Conservation (phyloP, 495 filamentous ascomycete genomes). For the Penicillium simplicissimum region DNA sequence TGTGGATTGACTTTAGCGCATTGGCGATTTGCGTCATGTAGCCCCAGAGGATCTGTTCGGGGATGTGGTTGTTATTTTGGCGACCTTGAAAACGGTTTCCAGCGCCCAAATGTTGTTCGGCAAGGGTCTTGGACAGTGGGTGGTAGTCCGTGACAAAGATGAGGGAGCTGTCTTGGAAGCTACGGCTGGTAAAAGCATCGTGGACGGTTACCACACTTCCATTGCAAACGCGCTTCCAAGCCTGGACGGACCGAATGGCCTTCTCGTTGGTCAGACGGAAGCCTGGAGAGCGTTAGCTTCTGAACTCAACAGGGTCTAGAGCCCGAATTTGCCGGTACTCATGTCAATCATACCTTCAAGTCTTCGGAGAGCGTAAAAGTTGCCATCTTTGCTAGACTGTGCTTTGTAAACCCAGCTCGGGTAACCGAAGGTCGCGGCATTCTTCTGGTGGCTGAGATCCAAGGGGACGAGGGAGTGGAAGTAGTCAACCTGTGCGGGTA, state of each 20-base stretch:
- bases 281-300: slow-evolving; percentile 41
- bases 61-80: slow-evolving; percentile 52
- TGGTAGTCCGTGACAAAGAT: slow-evolving; percentile 94
- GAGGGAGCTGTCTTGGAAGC: slow-evolving; percentile 91
- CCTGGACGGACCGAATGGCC: slow-evolving; percentile 78
- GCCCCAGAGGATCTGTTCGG: slow-evolving; percentile 82
- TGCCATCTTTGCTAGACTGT: slow-evolving; percentile 81
- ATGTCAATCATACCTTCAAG: slow-evolving; percentile 64
- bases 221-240: slow-evolving; percentile 87
- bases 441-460: slow-evolving; percentile 78
- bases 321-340: background rate
- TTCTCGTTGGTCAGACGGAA: slow-evolving; percentile 85
- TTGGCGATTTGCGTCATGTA: slow-evolving; percentile 93
- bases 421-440: slow-evolving; percentile 74
- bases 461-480: slow-evolving; percentile 92
- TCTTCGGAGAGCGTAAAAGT: slow-evolving; percentile 78
- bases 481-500: slow-evolving; percentile 74
- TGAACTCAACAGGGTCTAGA: background rate
- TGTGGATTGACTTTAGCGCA: slow-evolving; percentile 83
- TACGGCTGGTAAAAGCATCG: slow-evolving; percentile 89
- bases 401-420: slow-evolving; percentile 95
- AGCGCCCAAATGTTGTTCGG: slow-evolving; percentile 74
- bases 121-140: slow-evolving; percentile 84
- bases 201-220: slow-evolving; percentile 83
- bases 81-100: slow-evolving; percentile 54